Base-by-base conservation (phyloP, 768 basidiomycete species). In the Termitomyces sp. region DNA sequence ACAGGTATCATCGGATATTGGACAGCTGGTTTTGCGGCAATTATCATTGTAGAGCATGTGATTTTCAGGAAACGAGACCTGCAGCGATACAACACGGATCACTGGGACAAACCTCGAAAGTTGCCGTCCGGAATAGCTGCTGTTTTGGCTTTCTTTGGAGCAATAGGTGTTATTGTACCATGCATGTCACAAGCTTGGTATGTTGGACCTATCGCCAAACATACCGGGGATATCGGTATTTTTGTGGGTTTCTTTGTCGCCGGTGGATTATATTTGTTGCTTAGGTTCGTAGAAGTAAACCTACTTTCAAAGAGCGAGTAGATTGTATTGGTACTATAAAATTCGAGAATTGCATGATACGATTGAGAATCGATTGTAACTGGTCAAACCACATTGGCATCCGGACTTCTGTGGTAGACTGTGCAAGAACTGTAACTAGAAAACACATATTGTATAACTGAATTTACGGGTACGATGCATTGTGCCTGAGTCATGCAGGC, bases 131-230 rank as follows among this genome's bases (percentile, higher is more conserved):
- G 91, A 2, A 65, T 80, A 22, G 86, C 91, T 4, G 90, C 89
- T 3, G 64, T 89, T 6, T 58, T 76, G 0, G 79, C 90, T 0
- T 78, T 79, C 53, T 58, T 77, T 0, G 75, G 82, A 13, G 76
- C 85, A 2, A 85, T 85, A 57, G 83, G 74, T 7, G 75, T 90
- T 22, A 73, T 87, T 24, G 74, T 91, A 6, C 85, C 88, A 6
- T 84, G 78, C 55, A 92, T 92, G 84, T 75, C 82, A 60, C 89
- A 93, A 67, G 82, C 77, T 15, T 91, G 86, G 84, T 92, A 84
- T 68, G 72, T 75, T 3, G 91, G 91, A 0, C 90, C 89, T 0
- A 85, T 92, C 20, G 90, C 89, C 3, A 65, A 69, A 39, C 74
- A 67, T 8, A 78, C 86, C 12, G 91, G 91, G 3, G 91, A 92